Percentiles rank a stretch among this genome's conserved stretches.
These are phyloP conservation scores for Populus deltoides DNA, from an alignment of 345 rosid species.

Conservation along the genomic window DNA sequence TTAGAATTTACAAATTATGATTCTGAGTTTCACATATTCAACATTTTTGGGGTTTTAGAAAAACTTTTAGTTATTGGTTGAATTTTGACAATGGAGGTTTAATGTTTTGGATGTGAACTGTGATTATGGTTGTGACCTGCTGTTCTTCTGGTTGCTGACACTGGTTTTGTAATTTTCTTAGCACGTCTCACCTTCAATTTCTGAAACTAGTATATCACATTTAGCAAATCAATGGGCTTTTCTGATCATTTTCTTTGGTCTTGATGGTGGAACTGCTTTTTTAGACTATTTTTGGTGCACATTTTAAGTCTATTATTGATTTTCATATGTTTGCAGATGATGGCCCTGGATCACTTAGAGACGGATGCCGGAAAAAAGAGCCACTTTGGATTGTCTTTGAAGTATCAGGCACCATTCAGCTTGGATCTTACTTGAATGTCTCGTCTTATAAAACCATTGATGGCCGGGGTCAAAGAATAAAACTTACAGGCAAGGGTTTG, in stretches of 20 bases:
- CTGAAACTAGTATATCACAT: not conserved
- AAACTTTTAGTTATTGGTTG: not conserved
- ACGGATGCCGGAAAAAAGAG: slow-evolving; percentile 71
- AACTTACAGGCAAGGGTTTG: slow-evolving; percentile 84
- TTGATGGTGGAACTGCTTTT: not conserved
- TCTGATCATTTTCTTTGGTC: not conserved
- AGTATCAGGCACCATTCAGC: slow-evolving; percentile 71
- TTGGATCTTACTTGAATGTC: slow-evolving; percentile 55
- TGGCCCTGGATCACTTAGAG: slow-evolving; percentile 83
- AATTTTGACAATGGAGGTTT: not conserved
- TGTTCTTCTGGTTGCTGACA: not conserved
- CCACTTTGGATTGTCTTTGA: slow-evolving; percentile 90
- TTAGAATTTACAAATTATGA: not conserved
- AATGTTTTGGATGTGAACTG: not conserved
- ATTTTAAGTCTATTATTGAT: not conserved
- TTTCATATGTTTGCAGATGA: slow-evolving; percentile 53
- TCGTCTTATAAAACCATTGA: slow-evolving; percentile 93
- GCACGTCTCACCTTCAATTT: not conserved
- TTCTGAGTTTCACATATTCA: not conserved
- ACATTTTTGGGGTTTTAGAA: not conserved
- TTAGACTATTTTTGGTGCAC: not conserved
- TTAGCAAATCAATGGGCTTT: not conserved
- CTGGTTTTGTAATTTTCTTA: not conserved
- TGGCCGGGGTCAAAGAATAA: slow-evolving; percentile 85
- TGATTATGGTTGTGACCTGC: not conserved